Conservation (phyloP, 768 basidiomycete species). For the Tricholoma matsutake region DNA sequence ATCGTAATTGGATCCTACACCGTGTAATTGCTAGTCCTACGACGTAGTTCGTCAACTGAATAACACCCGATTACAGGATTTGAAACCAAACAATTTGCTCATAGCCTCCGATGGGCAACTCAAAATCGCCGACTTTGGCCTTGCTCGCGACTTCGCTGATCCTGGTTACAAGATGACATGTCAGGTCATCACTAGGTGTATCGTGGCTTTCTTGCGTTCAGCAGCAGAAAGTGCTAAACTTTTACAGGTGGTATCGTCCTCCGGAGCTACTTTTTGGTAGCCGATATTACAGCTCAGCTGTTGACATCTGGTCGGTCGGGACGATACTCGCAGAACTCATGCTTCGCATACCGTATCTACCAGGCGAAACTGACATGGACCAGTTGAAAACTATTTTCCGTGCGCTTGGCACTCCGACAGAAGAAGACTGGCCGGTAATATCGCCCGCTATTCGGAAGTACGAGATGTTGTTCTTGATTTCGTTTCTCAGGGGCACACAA, state of each 20-base stretch:
- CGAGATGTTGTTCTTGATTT: not conserved
- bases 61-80: conserved; percentile 54
- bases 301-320: conserved; percentile 97
- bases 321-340: conserved; percentile 98
- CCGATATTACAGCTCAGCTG: conserved; percentile 85
- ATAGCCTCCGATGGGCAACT: conserved; percentile 87
- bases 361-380: conserved; percentile 96
- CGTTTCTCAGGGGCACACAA: conserved; percentile 71
- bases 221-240: conserved; percentile 4
- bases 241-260: conserved; percentile 90
- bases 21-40: conserved; percentile 50
- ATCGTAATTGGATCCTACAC: conserved; percentile 91
- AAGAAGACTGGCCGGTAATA: conserved; percentile 94
- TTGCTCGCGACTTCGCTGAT: conserved; percentile 94
- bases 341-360: conserved; percentile 91
- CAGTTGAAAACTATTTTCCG: conserved; percentile 93
- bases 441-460: not conserved
- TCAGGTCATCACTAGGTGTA: conserved; percentile 94
- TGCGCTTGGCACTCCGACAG: conserved; percentile 93
- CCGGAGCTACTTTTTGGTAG: conserved; percentile 93
- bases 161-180: conserved; percentile 96
- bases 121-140: conserved; percentile 98
- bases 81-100: conserved; percentile 98
- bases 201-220: conserved; percentile 9
- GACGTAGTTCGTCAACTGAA: not conserved